These are phyloP conservation scores for Yueomyces sp. DNA, from an alignment of 805 yeast species.

Conservation along the genomic window DNA sequence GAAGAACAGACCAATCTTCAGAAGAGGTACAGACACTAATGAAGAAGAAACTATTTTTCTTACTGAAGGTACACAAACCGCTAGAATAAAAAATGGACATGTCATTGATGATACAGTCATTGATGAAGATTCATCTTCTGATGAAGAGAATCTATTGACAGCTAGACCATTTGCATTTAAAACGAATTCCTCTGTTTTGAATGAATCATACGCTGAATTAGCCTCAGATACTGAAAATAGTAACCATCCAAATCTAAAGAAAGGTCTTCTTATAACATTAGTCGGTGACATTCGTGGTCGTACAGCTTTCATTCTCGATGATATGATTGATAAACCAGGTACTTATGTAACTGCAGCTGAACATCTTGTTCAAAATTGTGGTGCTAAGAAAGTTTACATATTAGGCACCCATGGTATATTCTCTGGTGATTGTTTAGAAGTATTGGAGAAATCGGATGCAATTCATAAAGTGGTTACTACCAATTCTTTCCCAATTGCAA, in stretches of 20 bases:
- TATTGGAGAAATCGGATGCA: conserved; percentile 60
- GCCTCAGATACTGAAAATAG: conserved; percentile 41
- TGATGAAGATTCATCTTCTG: conserved; percentile 20
- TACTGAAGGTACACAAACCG: conserved; percentile 80
- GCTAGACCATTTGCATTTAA: conserved; percentile 33
- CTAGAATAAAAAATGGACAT: conserved; percentile 92
- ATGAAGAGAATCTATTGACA: conserved; percentile 10
- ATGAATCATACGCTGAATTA: conserved; percentile 68
- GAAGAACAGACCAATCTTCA: conserved; percentile 30
- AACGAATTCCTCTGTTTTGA: conserved; percentile 24
- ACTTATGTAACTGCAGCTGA: conserved; percentile 97
- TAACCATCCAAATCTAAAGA: conserved; percentile 15
- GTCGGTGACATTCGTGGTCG: conserved; percentile 92
- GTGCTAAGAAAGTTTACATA: conserved; percentile 81
- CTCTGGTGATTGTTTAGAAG: conserved; percentile 74
- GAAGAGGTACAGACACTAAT: conserved; percentile 33
- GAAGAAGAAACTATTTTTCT: conserved; percentile 56
- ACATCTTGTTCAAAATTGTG: conserved; percentile 89
- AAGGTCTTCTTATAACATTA: conserved; percentile 81
- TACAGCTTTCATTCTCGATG: conserved; percentile 90
- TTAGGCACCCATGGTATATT: conserved; percentile 95
- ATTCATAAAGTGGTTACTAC: conserved; percentile 91
- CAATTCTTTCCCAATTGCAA: conserved; percentile 83
- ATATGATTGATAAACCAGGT: conserved; percentile 91
- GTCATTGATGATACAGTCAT: conserved; percentile 77